Evolutionary conservation across 306 rosid species (phyloP), one percentile per base, ranked within the genome.

Genomic region (Amphicarpaea edgeworthii): DNA sequence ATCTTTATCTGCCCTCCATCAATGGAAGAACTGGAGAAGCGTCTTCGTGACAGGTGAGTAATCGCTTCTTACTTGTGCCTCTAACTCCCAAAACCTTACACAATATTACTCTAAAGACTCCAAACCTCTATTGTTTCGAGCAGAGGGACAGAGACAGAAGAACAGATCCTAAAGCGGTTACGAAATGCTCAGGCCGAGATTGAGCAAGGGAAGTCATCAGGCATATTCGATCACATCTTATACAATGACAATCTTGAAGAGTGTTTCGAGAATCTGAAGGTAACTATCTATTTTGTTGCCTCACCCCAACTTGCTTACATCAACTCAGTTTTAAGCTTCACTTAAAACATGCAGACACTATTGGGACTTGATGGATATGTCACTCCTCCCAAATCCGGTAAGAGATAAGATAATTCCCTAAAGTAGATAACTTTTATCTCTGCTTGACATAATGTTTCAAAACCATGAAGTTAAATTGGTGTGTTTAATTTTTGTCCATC

Each of bases 71-170:
- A 34, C 40, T 46, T 38, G 37, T 28, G 12, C 63, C 59, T 9
- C 51, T 34, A 65, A 51, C 26, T 7, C 79, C 15, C 37, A 42
- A 45, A 73, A 64, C 19, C 53, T 5, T 43, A 40, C 14, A 12
- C 15, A 54, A 8, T 70, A 47, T 32, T 64, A 10, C 54, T 70
- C 61, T 72, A 49, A 62, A 63, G 6, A 26, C 14, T 20, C 7
- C 1, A 76, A 51, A 8, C 20, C 40, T 77, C 66, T 53, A 60
- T 63, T 63, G 51, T 19, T 70, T 34, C 55, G 12, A 45, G 45
- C 86, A 91, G 97, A 77, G 90, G 90, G 54, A 91, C 97, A 0
- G 96, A 94, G 76, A 87, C 96, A 6, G 95, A 94, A 81, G 98
- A 94, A 78, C 97, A 94, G 81, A 57, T 94, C 70, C 71, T 72